A percentile compares a stretch with the other conserved stretches of the same genome.
These are phyloP conservation scores for Cutaneotrichosporon dermatis DNA, from an alignment of 1,284 basidiomycete genomes.

Conservation along the genomic window DNA sequence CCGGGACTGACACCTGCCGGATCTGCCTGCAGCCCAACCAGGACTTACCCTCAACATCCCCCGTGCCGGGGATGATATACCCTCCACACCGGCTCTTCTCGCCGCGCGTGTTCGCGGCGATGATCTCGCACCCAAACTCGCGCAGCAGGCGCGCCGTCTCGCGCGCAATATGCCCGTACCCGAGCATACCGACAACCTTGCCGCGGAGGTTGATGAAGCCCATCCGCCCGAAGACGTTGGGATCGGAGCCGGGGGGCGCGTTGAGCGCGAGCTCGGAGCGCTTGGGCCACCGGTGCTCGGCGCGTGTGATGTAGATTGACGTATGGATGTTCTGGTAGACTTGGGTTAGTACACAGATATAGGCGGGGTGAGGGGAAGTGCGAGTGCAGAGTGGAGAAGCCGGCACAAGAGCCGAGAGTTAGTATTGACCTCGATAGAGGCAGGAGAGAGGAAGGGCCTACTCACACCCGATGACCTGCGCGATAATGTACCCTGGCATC, in stretches of 20 bases:
- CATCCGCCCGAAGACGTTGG: not conserved
- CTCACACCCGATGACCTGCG: conserved; percentile 34
- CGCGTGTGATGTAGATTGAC: conserved; percentile 24
- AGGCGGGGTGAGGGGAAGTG: no score
- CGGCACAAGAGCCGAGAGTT: no score
- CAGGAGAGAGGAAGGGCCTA: not conserved
- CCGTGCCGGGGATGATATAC: conserved; percentile 46
- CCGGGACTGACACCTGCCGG: no score
- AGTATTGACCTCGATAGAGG: not conserved
- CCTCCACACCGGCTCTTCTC: conserved; percentile 10
- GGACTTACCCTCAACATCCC: conserved; percentile 33
- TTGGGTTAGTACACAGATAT: no score
- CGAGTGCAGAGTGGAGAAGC: no score
- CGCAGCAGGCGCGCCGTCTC: conserved; percentile 45
- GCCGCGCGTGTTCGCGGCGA: conserved; percentile 47
- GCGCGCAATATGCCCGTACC: conserved; percentile 39
- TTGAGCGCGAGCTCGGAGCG: conserved; percentile 17
- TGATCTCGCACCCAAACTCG: conserved; percentile 37
- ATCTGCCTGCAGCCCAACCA: no score
- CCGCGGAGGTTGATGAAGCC: conserved; percentile 14
- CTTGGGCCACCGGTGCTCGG: conserved; percentile 19
- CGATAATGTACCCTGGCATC: conserved; percentile 44
- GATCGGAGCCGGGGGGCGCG: not conserved
- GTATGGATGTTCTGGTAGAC: conserved; percentile 34
- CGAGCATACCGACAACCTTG: conserved; percentile 16